Percentiles rank a stretch among this genome's conserved stretches.
Evolutionary conservation across 2,329 filamentous ascomycete genomes (phyloP).

Genomic region (Aspergillus chevalieri): DNA sequence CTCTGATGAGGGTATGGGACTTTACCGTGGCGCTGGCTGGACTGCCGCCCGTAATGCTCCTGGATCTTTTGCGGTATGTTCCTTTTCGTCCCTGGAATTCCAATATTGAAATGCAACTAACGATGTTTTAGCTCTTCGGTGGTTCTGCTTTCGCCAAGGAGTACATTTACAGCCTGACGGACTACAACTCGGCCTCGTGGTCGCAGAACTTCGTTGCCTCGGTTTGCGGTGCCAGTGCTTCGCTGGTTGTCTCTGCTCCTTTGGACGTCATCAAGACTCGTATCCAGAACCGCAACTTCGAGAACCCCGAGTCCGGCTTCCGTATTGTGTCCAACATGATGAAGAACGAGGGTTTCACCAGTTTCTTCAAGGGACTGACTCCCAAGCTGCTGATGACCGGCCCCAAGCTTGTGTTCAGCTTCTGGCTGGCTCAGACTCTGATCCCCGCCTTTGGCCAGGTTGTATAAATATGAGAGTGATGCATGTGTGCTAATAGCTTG

Average conservation of each 20-base stretch:
- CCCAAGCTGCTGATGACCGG: slow-evolving; percentile 99
- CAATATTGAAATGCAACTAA: slow-evolving; percentile 2
- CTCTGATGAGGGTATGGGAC: slow-evolving; percentile 84
- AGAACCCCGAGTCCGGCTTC: slow-evolving; percentile 92
- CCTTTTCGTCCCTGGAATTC: slow-evolving; percentile 11
- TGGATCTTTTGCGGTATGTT: slow-evolving; percentile 84
- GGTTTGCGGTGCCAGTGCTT: slow-evolving; percentile 88
- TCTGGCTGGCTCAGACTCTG: slow-evolving; percentile 97
- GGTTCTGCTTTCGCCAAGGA: slow-evolving; percentile 97
- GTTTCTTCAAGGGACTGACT: slow-evolving; percentile 96
- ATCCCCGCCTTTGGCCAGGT: slow-evolving; percentile 83
- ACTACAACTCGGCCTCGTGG: slow-evolving; percentile 96
- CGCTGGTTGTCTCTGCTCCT: slow-evolving; percentile 91
- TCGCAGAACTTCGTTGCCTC: slow-evolving; percentile 96
- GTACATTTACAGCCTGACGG: slow-evolving; percentile 79
- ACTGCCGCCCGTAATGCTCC: slow-evolving; percentile 95
- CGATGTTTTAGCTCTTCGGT: slow-evolving; percentile 70
- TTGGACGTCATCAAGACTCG: slow-evolving; percentile 97
- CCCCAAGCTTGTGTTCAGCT: slow-evolving; percentile 97
- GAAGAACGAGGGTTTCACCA: slow-evolving; percentile 73
- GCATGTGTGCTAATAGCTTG: slow-evolving; percentile 10
- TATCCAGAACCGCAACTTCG: slow-evolving; percentile 98
- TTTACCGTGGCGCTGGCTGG: slow-evolving; percentile 97
- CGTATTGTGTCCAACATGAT: slow-evolving; percentile 89
- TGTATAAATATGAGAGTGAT: slow-evolving; percentile 37